phyloP scores from a whole-genome alignment of 2,329 filamentous ascomycete genomes.

The Fusarium bactridioides region DNA sequence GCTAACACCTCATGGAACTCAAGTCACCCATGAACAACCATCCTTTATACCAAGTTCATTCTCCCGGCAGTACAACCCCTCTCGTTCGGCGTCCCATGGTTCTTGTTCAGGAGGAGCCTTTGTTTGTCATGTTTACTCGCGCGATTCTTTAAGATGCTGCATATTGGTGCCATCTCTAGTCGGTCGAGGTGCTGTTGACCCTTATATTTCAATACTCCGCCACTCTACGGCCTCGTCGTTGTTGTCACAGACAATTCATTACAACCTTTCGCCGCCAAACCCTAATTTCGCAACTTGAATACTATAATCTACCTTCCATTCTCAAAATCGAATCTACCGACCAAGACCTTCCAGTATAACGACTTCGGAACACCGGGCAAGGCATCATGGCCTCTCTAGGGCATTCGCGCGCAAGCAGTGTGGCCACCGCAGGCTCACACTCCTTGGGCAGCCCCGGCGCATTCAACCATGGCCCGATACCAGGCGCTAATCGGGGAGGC shows the following conservation, averaged over 20 bases:
- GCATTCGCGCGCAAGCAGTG: conserved; percentile 39
- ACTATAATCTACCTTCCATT: neutral
- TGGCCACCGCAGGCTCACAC: conserved; percentile 39
- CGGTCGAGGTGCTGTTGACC: conserved; percentile 28
- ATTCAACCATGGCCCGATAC: conserved; percentile 43
- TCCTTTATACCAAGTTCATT: conserved; percentile 32
- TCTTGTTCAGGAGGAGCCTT: conserved; percentile 4
- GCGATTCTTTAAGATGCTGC: conserved; percentile 23
- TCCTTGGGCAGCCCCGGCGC: conserved; percentile 45
- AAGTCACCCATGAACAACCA: conserved; percentile 27
- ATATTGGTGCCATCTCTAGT: conserved; percentile 10
- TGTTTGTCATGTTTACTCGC: conserved; percentile 20
- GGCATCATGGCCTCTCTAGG: conserved; percentile 40
- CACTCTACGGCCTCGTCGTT: conserved; percentile 18
- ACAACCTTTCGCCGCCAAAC: neutral
- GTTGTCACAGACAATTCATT: conserved; percentile 18
- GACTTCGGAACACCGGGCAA: neutral
- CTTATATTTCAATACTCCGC: conserved; percentile 27
- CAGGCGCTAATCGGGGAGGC: conserved; percentile 41
- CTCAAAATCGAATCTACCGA: neutral
- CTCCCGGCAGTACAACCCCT: neutral
- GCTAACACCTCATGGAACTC: conserved; percentile 21
- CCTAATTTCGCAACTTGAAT: neutral
- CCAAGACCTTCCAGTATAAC: conserved; percentile 23
- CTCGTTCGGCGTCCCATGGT: conserved; percentile 11